phyloP scores from a whole-genome alignment of 2,329 filamentous ascomycete species.

The Zasmidium cellare region DNA sequence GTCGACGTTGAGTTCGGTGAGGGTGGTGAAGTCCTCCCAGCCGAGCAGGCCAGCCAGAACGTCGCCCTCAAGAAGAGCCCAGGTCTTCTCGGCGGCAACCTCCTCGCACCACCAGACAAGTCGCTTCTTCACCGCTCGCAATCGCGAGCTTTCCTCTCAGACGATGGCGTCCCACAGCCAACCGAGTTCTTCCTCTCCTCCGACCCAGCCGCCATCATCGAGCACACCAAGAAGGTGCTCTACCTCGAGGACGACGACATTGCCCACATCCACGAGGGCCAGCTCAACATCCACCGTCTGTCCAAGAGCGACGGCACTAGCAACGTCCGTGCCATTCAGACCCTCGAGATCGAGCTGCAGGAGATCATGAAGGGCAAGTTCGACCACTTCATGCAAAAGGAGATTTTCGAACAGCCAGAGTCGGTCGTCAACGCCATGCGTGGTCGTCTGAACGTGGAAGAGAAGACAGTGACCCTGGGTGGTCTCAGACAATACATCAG shows the following conservation, averaged over 20 bases:
- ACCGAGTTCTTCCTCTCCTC: constrained; percentile 99
- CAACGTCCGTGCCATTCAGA: constrained; percentile 97
- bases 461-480: constrained; percentile 94
- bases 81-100: constrained; percentile 58
- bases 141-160: constrained; percentile 97
- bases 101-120: constrained; percentile 92
- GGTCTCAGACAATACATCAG: constrained; percentile 94
- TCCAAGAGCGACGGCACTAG: constrained; percentile 97
- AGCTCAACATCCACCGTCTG: constrained; percentile 96
- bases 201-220: constrained; percentile 95
- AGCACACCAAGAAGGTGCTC: constrained; percentile 99
- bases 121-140: constrained; percentile 97
- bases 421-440: constrained; percentile 99
- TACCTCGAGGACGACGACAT: constrained; percentile 99
- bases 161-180: constrained; percentile 96
- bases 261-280: constrained; percentile 98
- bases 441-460: constrained; percentile 89
- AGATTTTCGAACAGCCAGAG: constrained; percentile 99
- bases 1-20: constrained; percentile 98
- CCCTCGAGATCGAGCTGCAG: constrained; percentile 96
- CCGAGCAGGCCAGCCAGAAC: constrained; percentile 94
- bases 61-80: constrained; percentile 85
- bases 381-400: constrained; percentile 99
- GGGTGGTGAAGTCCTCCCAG: constrained; percentile 78
- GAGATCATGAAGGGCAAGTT: constrained; percentile 99